These are phyloP conservation scores for Aspergillus sclerotiicarbonarius DNA, from an alignment of 495 filamentous ascomycete species.

Conservation along the genomic window DNA sequence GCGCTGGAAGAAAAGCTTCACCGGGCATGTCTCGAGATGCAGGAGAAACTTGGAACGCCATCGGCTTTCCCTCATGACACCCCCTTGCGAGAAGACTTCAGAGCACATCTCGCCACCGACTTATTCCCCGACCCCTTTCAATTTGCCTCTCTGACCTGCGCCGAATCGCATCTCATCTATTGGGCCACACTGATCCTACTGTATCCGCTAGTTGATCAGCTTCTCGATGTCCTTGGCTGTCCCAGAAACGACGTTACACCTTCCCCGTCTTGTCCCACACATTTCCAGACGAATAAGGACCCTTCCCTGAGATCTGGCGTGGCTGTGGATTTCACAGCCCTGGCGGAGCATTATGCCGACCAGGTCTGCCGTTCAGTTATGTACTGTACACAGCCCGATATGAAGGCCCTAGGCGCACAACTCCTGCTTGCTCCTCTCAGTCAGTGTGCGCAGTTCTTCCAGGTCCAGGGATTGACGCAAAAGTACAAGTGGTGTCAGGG, in stretches of 20 bases:
- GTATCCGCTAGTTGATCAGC: constrained; percentile 24
- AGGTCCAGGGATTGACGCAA: constrained; percentile 13
- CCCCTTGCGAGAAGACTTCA: constrained; percentile 13
- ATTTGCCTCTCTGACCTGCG: constrained; percentile 18
- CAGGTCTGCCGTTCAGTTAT: constrained; percentile 22
- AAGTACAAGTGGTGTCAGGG: constrained; percentile 25
- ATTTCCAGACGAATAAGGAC: background rate
- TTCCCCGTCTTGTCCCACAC: background rate
- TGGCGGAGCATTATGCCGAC: constrained; percentile 22
- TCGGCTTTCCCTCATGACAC: constrained; percentile 5
- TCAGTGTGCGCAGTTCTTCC: constrained; percentile 23
- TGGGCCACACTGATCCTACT: constrained; percentile 21
- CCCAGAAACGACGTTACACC: constrained; percentile 6
- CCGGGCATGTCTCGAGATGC: constrained; percentile 15
- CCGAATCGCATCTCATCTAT: constrained; percentile 19
- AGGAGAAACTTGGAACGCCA: constrained; percentile 18
- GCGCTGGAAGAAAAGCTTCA: constrained; percentile 18
- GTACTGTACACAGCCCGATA: constrained; percentile 20
- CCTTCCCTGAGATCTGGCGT: background rate
- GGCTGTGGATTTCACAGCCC: constrained; percentile 9
- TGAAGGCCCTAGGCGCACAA: constrained; percentile 24
- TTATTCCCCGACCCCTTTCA: constrained; percentile 10
- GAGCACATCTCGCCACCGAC: constrained; percentile 13
- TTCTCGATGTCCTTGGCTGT: constrained; percentile 13
- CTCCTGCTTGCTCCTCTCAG: constrained; percentile 22